These are phyloP conservation scores for Cylindrotheca closterium DNA, from an alignment of 108 stramenopile genomes.

Conservation along the genomic window DNA sequence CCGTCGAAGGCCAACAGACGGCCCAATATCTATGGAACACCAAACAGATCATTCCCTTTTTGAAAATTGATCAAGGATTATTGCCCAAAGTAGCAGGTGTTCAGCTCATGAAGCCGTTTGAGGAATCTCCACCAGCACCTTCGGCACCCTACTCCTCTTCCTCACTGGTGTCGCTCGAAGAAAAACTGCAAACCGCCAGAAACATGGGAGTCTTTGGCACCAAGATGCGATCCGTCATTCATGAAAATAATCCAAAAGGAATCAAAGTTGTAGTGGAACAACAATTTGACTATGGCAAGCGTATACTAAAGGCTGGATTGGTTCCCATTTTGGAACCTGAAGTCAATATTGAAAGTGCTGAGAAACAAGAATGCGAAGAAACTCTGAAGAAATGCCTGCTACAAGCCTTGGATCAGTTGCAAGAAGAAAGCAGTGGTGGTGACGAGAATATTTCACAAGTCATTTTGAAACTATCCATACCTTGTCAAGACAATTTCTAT, in stretches of 20 bases:
- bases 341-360: conserved; percentile 59
- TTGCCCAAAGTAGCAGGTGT: conserved; percentile 54
- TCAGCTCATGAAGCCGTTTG: conserved; percentile 81
- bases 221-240: conserved; percentile 78
- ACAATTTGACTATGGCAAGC: conserved; percentile 74
- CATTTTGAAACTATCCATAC: conserved; percentile 76
- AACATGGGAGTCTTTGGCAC: conserved; percentile 83
- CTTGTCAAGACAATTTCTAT: conserved; percentile 58
- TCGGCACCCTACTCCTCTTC: too few species aligned
- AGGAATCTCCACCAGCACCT: too few species aligned
- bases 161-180: too few species aligned
- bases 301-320: conserved; percentile 57
- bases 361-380: conserved; percentile 64
- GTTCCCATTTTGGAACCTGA: conserved; percentile 87
- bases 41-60: conserved; percentile 70
- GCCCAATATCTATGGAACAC: conserved; percentile 71
- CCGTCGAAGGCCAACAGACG: conserved; percentile 55
- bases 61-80: conserved; percentile 80
- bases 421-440: conserved; percentile 42
- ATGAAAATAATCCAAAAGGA: conserved; percentile 58
- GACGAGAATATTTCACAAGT: too few species aligned
- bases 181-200: too few species aligned
- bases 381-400: conserved; percentile 53
- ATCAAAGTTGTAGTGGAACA: conserved; percentile 78
- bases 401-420: conserved; percentile 54